Evolutionary conservation across 177 flowering plant genomes (phyloP), one percentile per base, ranked within the genome.

Genomic region (Vitis hybrid): DNA sequence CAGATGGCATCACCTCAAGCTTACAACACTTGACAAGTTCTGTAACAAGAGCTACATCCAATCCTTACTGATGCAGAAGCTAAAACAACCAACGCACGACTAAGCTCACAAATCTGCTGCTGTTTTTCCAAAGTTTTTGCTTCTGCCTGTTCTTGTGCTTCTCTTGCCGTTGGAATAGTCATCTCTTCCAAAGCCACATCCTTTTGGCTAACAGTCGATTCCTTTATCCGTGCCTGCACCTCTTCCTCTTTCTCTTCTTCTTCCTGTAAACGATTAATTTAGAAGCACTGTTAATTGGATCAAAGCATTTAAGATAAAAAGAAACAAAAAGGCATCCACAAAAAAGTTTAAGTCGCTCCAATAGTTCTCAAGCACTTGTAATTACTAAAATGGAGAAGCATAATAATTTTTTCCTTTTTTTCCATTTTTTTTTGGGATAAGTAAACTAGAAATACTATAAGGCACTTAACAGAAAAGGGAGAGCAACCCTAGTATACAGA

Each of bases 41-140:
- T 39, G 11, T 51, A 11, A 23, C 23, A 13, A 56, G 54, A 19
- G 51, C 10, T 2, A 69, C 17, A 56, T 60, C 52, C 14, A 68
- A 65, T 72, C 58, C 94, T 87, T 86, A 94, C 98, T 70, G 99
- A 95, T 77, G 97, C 97, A 58, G 98, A 93, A 77, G 99, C 92
- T 62, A 95, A 81, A 79, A 95, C 91, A 81, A 96, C 97, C 81
- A 95, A 74, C 56, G 97, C 99, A 73, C 91, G 91, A 63, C 97
- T 91, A 23, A 93, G 81, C 74, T 89, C 82, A 80, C 92, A 89
- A 18, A 93, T 91, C 73, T 91, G 87, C 78, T 90, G 97, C 68
- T 82, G 80, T 73, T 89, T 88, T 74, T 89, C 97, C 59, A 80
- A n/a, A 13, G 87, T 77, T 80, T 85, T 85, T 64, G 76, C 84